Base-by-base conservation (phyloP, 805 yeast species). In the Brettanomyces nanus region DNA sequence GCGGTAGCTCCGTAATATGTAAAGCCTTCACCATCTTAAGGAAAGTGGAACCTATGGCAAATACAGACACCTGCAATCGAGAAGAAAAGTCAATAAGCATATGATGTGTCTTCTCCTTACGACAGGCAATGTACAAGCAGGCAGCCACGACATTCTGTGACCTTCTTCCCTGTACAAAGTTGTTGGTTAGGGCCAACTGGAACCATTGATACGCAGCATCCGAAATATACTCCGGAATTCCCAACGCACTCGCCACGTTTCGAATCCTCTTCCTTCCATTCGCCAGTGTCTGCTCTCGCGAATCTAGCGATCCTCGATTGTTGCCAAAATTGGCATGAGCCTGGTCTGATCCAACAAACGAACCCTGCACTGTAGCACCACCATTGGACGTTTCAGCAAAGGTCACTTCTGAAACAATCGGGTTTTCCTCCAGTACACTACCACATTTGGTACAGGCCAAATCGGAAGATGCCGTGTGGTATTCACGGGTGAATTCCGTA, bases 1-100 rank as follows among this genome's bases (percentile, higher is more conserved):
- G 61, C 0, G 98, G 97, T 33, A 92, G 61, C 27, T 76, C 66
- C 2, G 80, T 72, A 37, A 90, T 83, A 49, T 82, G 83, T 43
- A 90, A 68, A 6, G 79, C 76, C 54, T 86, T 85, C n/a, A 90
- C 95, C 76, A 92, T 75, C 56, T 89, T 89, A 42, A 94, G 65
- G 55, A 87, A 92, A 0, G 98, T 90, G 1, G 98, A 95, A 31
- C 99, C 99, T 36, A 92, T 80, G 3, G 95, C 85, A 58, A 81
- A 92, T 1, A 92, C 97, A 31, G 92, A 83, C 10, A 89, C 86
- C 56, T 84, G 95, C 31, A 94, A 66, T 46, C 90, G 67, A 31
- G 95, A 84, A 13, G 95, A 83, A 56, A 92, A 92, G 62, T 92
- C 98, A 51, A 92, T 89, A 49, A 92, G 70, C 95, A 92, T 87